Percentiles rank a stretch among this genome's conserved stretches.
Conservation (phyloP, 768 basidiomycete species). For the Mycena floridula region DNA sequence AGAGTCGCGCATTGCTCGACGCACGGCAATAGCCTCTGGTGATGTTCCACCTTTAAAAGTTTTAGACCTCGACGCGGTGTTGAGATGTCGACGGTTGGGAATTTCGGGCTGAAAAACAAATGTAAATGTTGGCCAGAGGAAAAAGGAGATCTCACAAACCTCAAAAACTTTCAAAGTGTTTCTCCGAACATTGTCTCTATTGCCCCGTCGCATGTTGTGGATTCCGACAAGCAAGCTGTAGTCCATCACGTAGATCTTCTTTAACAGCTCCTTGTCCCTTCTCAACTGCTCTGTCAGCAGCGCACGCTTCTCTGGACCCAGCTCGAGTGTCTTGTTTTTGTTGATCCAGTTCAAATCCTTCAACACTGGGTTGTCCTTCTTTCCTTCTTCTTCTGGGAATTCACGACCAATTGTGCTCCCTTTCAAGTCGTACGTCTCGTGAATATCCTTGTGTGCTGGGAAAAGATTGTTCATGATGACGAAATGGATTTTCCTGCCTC, state of each 20-base stretch:
- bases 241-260: constrained; percentile 87
- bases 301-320: constrained; percentile 96
- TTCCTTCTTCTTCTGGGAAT: constrained; percentile 78
- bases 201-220: constrained; percentile 87
- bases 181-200: constrained; percentile 84
- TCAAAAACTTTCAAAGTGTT: constrained; percentile 92
- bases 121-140: neutral
- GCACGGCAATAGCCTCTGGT: constrained; percentile 77
- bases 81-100: constrained; percentile 24
- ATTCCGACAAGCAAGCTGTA: constrained; percentile 93
- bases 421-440: constrained; percentile 97
- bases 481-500: constrained; percentile 94
- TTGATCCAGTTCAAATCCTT: constrained; percentile 98
- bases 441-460: constrained; percentile 93
- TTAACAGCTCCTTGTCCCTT: constrained; percentile 82
- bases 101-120: constrained; percentile 54
- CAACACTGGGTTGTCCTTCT: constrained; percentile 75
- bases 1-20: constrained; percentile 78
- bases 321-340: constrained; percentile 64
- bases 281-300: constrained; percentile 86
- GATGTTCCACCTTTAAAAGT: constrained; percentile 45
- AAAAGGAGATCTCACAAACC: constrained; percentile 1
- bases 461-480: constrained; percentile 99
- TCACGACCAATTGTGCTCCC: constrained; percentile 87
- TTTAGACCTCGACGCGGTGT: neutral